These are phyloP conservation scores for Fusarium graminum DNA, from an alignment of 2,329 filamentous ascomycete species.

Conservation along the genomic window DNA sequence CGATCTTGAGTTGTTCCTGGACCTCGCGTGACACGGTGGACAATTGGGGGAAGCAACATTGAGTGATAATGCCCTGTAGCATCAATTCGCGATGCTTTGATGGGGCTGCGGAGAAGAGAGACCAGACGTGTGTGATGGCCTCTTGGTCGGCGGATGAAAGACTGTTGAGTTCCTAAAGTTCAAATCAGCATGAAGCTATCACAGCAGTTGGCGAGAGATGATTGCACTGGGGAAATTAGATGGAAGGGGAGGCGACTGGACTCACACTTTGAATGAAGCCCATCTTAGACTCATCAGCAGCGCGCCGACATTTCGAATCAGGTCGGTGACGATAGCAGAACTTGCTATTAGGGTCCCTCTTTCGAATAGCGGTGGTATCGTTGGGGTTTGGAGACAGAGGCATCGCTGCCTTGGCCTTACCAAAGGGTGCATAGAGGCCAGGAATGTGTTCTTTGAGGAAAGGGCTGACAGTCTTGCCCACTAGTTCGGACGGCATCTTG, in stretches of 20 bases:
- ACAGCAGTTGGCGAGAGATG: background rate
- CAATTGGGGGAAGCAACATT: slow-evolving; percentile 97
- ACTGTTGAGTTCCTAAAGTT: slow-evolving; percentile 78
- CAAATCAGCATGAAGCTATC: slow-evolving; percentile 8
- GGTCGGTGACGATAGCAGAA: slow-evolving; percentile 97
- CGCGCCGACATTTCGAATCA: slow-evolving; percentile 91
- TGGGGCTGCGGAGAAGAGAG: slow-evolving; percentile 94
- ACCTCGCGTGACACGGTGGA: slow-evolving; percentile 93
- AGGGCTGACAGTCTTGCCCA: slow-evolving; percentile 83
- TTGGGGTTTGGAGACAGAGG: slow-evolving; percentile 29
- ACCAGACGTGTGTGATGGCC: slow-evolving; percentile 97
- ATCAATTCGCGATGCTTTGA: slow-evolving; percentile 95
- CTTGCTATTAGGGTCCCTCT: slow-evolving; percentile 79
- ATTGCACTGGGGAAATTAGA: background rate
- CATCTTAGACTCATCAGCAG: slow-evolving; percentile 97
- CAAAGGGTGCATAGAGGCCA: slow-evolving; percentile 84
- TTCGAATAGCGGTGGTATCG: slow-evolving; percentile 50
- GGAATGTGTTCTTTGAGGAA: slow-evolving; percentile 94
- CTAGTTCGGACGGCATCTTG: slow-evolving; percentile 74
- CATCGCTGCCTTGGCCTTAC: slow-evolving; percentile 62
- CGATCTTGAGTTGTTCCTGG: slow-evolving; percentile 95
- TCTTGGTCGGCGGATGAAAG: slow-evolving; percentile 89
- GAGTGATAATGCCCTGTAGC: slow-evolving; percentile 94
- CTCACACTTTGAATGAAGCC: slow-evolving; percentile 88
- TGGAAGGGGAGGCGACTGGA: background rate